Conservation (phyloP, 23 red algal genomes). For the Gracilariopsis chorda region DNA sequence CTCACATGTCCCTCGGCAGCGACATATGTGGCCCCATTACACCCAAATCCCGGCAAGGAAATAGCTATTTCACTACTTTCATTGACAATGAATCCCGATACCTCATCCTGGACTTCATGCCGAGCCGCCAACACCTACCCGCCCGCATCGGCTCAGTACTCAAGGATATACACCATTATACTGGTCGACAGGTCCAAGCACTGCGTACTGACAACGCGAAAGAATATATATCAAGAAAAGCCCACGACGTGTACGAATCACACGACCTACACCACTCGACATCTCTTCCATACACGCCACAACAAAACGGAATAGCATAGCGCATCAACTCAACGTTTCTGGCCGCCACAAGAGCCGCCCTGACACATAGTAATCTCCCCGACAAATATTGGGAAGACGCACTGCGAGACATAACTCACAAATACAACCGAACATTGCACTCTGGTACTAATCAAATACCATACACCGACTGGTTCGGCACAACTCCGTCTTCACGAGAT, state of each 20-base stretch:
- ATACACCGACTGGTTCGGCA: not conserved
- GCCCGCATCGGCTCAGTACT: no score
- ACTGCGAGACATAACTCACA: not conserved
- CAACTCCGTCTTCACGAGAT: not conserved
- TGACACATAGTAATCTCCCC: not conserved
- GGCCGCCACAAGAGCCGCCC: not conserved
- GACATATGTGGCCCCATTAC: not conserved
- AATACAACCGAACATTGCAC: not conserved
- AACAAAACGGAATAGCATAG: not conserved
- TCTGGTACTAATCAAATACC: not conserved
- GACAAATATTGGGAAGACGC: not conserved
- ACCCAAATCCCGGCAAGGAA: not conserved
- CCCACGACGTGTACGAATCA: no score
- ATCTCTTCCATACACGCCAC: not conserved
- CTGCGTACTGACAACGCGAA: conserved; percentile 28
- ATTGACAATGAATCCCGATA: not conserved
- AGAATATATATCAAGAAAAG: no score
- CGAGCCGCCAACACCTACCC: no score
- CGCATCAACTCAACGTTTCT: not conserved
- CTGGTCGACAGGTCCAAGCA: no score
- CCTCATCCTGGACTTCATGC: no score
- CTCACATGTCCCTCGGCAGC: no score
- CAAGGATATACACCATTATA: no score
- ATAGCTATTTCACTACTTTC: not conserved
- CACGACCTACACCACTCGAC: not conserved